Conservation (phyloP, 1,284 basidiomycete species). For the Trichosporon sp. region DNA sequence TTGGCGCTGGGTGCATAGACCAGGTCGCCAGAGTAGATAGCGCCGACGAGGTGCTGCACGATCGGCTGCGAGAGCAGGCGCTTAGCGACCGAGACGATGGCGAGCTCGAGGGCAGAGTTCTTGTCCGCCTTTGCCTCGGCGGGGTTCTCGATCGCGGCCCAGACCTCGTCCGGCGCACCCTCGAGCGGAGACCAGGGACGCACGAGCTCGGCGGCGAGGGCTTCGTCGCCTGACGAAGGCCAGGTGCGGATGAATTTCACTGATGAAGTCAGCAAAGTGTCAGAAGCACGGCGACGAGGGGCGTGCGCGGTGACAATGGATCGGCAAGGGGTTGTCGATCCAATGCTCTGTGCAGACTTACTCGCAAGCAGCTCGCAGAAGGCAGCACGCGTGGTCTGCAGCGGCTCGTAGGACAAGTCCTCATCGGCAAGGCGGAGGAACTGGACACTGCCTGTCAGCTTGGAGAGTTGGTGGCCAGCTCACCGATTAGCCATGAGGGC, state of each 20-base stretch:
- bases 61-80: conserved; percentile 70
- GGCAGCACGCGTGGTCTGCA: conserved; percentile 64
- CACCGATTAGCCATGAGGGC: conserved; percentile 44
- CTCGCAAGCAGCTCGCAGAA: conserved; percentile 75
- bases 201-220: conserved; percentile 69
- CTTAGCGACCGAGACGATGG: conserved; percentile 73
- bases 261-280: conserved; percentile 17
- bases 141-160: conserved; percentile 60
- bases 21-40: conserved; percentile 63
- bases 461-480: background rate
- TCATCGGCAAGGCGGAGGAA: conserved; percentile 52
- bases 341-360: conserved; percentile 17
- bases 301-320: background rate
- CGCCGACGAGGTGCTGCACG: conserved; percentile 72
- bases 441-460: conserved; percentile 54
- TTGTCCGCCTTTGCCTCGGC: conserved; percentile 57
- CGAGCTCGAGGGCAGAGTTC: conserved; percentile 71
- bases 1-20: conserved; percentile 54
- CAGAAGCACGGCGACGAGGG: background rate
- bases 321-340: background rate
- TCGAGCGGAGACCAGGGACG: conserved; percentile 72
- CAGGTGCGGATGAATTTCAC: conserved; percentile 73
- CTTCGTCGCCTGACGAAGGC: conserved; percentile 54
- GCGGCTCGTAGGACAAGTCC: conserved; percentile 67
- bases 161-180: conserved; percentile 64